Evolutionary conservation across 345 rosid species (phyloP).

Genomic region (Sonneratia alba): DNA sequence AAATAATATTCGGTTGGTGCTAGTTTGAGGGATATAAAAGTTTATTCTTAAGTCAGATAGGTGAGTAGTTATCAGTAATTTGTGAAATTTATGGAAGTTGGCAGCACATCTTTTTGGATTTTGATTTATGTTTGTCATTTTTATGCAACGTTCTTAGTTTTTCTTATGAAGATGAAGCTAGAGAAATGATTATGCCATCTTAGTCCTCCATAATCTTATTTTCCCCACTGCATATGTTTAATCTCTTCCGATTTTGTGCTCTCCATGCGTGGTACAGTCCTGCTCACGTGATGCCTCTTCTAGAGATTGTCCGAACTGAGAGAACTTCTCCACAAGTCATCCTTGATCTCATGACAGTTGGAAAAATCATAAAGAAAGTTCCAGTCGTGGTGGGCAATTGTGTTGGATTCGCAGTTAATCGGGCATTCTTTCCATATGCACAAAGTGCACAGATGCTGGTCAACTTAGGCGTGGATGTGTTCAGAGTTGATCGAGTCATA

Average conservation of each 20-base stretch:
- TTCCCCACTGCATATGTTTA: not conserved
- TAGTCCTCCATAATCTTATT: not conserved
- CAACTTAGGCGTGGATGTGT: conserved; percentile 77
- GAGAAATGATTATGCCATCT: not conserved
- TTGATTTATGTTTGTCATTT: not conserved
- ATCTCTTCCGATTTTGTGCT: conserved; percentile 5
- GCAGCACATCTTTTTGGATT: not conserved
- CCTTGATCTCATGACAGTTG: conserved; percentile 83
- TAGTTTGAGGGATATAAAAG: not conserved
- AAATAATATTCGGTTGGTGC: not conserved
- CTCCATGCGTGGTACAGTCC: conserved; percentile 43
- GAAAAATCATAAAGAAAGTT: conserved; percentile 78
- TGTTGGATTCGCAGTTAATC: conserved; percentile 89
- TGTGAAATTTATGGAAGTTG: not conserved
- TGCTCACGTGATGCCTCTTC: conserved; percentile 93
- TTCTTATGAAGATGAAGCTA: not conserved
- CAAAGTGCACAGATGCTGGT: conserved; percentile 66
- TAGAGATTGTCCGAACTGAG: conserved; percentile 81
- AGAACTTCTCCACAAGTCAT: conserved; percentile 81
- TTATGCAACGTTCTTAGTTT: not conserved
- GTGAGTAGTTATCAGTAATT: not conserved
- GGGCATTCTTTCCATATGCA: conserved; percentile 76
- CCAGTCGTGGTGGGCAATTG: conserved; percentile 97
- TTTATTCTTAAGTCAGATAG: not conserved
- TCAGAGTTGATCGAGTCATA: conserved; percentile 75